Base-by-base conservation (phyloP, 2,329 filamentous ascomycete genomes). In the Epichloe gansuensis region DNA sequence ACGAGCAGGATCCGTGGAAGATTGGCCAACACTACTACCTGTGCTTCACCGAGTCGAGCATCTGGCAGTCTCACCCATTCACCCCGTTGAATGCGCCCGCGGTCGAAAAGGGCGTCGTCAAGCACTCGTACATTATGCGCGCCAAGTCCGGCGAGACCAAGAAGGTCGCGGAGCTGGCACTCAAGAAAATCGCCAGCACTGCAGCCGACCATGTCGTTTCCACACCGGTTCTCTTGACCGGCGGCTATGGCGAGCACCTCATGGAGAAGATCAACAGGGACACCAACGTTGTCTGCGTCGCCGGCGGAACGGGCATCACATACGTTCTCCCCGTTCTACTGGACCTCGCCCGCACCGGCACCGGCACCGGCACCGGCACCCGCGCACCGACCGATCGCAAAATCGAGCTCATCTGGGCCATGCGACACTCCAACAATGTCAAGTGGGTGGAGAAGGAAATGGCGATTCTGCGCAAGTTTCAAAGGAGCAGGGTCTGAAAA, bases 1-100 rank as follows among this genome's bases (percentile, higher is more conserved):
- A 85, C 56, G 64, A 73, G 2, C 81, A 85, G 50, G 72, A 75
- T 31, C 64, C 76, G 0, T 88, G 84, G 83, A 68, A 72, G 12
- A 69, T 85, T 12, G 84, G 85, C 9, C 81, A 88, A 65, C 85
- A 88, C 61, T 88, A 85, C 64, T 88, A 81, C 60, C 70, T 88
- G 15, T 84, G 77, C 63, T 88, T 88, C 59, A 72, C 81, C 0
- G 76, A 82, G 55, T 70, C 80, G 35, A 83, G 75, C 59, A 75
- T 88, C 59, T 87, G 83, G 82, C 83, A 88, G 65, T 81, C 81
- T 0, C 85, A 88, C 60, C 85, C 85, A 0, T 85, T 88, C 61
- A 87, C 83, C 0, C 80, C 82, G 0, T 69, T 82, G 8, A 81
- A 75, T 51, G 63, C 77, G 0, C 81, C 80, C 0, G 59, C 67